Conservation (phyloP, 805 yeast genomes). For the Pichia cephalocereana region DNA sequence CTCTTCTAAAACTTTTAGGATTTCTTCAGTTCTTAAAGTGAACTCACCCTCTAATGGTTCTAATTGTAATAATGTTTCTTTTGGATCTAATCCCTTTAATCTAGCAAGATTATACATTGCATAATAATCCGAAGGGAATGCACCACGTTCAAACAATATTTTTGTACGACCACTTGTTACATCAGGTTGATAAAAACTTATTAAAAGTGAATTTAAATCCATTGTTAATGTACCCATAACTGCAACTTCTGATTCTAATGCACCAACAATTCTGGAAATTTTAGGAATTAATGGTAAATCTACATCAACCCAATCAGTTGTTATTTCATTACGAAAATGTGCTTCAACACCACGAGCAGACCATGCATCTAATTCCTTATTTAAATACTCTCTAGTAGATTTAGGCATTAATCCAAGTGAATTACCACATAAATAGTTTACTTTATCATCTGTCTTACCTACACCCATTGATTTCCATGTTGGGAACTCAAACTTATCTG, state of each 20-base stretch:
- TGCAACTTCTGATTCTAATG: slow-evolving; percentile 67
- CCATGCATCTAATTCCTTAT: slow-evolving; percentile 77
- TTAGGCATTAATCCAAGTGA: slow-evolving; percentile 89
- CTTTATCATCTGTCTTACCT: slow-evolving; percentile 16
- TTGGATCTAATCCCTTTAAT: slow-evolving; percentile 43
- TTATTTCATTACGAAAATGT: slow-evolving; percentile 50
- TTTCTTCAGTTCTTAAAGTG: slow-evolving; percentile 52
- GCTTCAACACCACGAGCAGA: slow-evolving; percentile 70
- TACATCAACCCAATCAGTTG: slow-evolving; percentile 74
- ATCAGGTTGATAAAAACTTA: slow-evolving; percentile 65
- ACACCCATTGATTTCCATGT: slow-evolving; percentile 56
- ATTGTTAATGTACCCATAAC: slow-evolving; percentile 80
- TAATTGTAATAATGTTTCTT: slow-evolving; percentile 54
- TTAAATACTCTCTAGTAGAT: slow-evolving; percentile 45
- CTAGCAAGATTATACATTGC: slow-evolving; percentile 68
- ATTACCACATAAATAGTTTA: slow-evolving; percentile 79
- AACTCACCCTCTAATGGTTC: slow-evolving; percentile 52
- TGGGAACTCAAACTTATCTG: slow-evolving; percentile 52
- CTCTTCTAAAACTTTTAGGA: slow-evolving; percentile 44
- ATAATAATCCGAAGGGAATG: slow-evolving; percentile 90
- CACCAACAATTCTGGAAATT: slow-evolving; percentile 72
- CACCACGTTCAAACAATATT: slow-evolving; percentile 75
- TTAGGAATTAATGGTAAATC: slow-evolving; percentile 68
- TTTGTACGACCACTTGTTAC: slow-evolving; percentile 40
- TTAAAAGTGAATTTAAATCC: slow-evolving; percentile 66